phyloP scores from a whole-genome alignment of 2,329 filamentous ascomycete genomes.

The Colletotrichum endophyticum region DNA sequence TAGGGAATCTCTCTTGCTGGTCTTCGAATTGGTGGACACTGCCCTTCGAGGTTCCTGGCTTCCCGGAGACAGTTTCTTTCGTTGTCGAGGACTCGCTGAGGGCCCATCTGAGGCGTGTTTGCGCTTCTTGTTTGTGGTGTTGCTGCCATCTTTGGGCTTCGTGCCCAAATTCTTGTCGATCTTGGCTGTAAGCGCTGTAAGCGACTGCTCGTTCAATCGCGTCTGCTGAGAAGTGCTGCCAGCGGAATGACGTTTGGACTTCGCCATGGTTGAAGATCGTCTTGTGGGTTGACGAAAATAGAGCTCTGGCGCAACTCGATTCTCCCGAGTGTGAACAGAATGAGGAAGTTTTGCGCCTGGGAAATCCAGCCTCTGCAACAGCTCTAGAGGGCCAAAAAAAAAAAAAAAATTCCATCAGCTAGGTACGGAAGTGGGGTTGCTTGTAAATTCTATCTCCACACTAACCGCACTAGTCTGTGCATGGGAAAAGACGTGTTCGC shows the following conservation, averaged over 20 bases:
- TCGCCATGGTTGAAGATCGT: background rate
- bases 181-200: constrained; percentile 59
- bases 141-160: constrained; percentile 45
- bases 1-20: background rate
- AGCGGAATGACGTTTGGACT: background rate
- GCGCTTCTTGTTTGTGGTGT: constrained; percentile 47
- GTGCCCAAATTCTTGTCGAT: constrained; percentile 57
- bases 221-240: background rate
- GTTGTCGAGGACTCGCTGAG: background rate
- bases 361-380: background rate
- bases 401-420: background rate
- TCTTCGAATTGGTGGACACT: constrained; percentile 24
- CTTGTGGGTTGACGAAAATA: background rate
- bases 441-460: background rate
- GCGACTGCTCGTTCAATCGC: constrained; percentile 52
- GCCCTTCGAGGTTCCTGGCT: constrained; percentile 3
- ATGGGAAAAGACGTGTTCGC: background rate
- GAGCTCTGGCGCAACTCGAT: background rate
- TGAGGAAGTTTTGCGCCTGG: background rate
- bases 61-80: constrained; percentile 2
- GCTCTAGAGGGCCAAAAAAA: background rate
- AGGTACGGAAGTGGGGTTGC: background rate
- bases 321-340: background rate
- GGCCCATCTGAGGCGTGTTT: constrained; percentile 22
- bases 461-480: background rate